Evolutionary conservation across 371 early-diverging fungal species (phyloP).

Genomic region (Actinomucor elegans): DNA sequence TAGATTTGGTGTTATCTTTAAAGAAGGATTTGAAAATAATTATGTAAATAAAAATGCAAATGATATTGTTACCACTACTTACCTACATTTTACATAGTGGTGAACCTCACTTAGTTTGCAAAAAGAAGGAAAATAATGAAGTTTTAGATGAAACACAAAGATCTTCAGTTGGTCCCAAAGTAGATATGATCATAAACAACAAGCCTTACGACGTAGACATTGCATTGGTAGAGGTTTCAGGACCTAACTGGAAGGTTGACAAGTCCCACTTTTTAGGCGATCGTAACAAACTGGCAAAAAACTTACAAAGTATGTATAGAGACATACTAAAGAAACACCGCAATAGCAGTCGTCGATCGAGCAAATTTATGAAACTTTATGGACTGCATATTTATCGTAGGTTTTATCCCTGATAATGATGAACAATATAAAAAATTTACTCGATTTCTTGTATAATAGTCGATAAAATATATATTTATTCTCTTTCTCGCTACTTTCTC

Average conservation of each 20-base stretch:
- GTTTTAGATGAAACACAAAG: background rate
- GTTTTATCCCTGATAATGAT: background rate
- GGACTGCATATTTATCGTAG: constrained; percentile 10
- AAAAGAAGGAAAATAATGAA: constrained; percentile 5
- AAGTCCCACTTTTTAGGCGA: constrained; percentile 9
- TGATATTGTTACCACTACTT: background rate
- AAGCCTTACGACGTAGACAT: constrained; percentile 1
- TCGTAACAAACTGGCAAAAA: constrained; percentile 7
- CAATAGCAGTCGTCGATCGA: background rate
- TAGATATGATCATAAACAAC: constrained; percentile 6
- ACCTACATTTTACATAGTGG: background rate
- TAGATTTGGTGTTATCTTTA: no score
- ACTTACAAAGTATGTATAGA: constrained; percentile 1
- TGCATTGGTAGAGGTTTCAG: constrained; percentile 6
- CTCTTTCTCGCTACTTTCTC: background rate
- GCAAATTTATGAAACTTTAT: constrained; percentile 4
- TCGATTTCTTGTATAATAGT: background rate
- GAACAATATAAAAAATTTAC: background rate
- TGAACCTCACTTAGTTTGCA: background rate
- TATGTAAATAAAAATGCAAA: background rate
- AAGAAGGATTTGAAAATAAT: background rate
- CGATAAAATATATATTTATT: background rate
- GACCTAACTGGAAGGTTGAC: constrained; percentile 12
- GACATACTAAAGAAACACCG: background rate
- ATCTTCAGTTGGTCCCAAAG: background rate